Conservation (phyloP, 2,329 filamentous ascomycete species). For the Capronia epimyces region DNA sequence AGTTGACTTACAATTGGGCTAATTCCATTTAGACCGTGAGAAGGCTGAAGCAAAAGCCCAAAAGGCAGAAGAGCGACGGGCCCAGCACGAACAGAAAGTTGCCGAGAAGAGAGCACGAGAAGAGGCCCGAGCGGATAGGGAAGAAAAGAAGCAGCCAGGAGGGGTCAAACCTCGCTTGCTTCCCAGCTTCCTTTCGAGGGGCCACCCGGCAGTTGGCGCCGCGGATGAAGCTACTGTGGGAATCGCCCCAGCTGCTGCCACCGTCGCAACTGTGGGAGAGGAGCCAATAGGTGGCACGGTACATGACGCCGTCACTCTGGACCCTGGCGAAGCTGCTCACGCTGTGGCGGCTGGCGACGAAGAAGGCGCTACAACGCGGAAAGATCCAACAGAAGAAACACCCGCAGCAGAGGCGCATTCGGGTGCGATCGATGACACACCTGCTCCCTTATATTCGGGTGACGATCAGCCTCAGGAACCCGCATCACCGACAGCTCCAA, state of each 20-base stretch:
- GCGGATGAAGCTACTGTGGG: not conserved
- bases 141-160: constrained; percentile 22
- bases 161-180: constrained; percentile 14
- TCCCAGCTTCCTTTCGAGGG: constrained; percentile 15
- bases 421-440: constrained; percentile 3
- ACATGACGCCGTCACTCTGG: constrained; percentile 21
- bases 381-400: not conserved
- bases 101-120: constrained; percentile 19
- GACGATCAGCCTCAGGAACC: constrained; percentile 6
- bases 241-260: constrained; percentile 8
- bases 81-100: constrained; percentile 21
- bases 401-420: constrained; percentile 4
- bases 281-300: constrained; percentile 12
- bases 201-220: not conserved
- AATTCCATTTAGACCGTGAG: constrained; percentile 21
- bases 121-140: constrained; percentile 16
- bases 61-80: constrained; percentile 26
- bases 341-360: constrained; percentile 8
- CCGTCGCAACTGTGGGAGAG: constrained; percentile 3
- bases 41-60: constrained; percentile 24
- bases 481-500: constrained; percentile 11
- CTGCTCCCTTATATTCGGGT: constrained; percentile 5
- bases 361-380: not conserved
- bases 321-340: constrained; percentile 14
- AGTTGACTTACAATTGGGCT: constrained; percentile 2